Base-by-base conservation (phyloP, 495 filamentous ascomycete genomes). In the Neurospora cerealis region DNA sequence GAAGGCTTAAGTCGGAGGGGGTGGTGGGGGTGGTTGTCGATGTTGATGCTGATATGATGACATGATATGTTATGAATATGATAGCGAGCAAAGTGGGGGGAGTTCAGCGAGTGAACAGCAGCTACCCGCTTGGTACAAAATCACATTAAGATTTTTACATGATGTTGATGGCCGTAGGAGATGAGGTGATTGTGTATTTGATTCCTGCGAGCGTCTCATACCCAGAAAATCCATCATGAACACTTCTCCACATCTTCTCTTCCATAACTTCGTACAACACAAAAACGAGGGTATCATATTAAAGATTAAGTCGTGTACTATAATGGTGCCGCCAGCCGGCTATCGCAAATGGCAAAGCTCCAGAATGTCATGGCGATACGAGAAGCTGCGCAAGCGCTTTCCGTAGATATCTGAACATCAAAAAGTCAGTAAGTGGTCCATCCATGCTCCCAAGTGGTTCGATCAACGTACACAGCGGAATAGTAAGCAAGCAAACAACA, bases 331-430 rank as follows among this genome's bases (percentile, higher is more conserved):
- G 6, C 17, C 24, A 44, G 24, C 5, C 77, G 41, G 75, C 37
- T 74, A 70, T 21, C 81, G 69, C 6, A 32, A 54, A n/a, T 78
- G 78, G 37, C 87, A 81, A 46, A 88, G 82, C 76, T 87, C 87
- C 41, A 96, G 82, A 28, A 95, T 82, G 81, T 96, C 89, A 78
- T 95, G 85, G 24, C 91, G 87, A 70, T 88, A 83, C 78, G 91
- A 92, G 79, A 92, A 92, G 21, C 85, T 87, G 44, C 93, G 86
- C 72, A 93, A 92, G 75, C 87, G 86, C 82, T 97, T 97, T 8
- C 93, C 93, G 70, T 92, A 91, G 40, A 96, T 82, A 83, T 96
- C 93, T 96, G 76, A 39, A 76, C 81, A 79, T 79, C 82, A 83
- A 96, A 91, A 95, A 2, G 15, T 66, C 24, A 66, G 54, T 36